Percentiles rank a stretch among this genome's conserved stretches.
Conservation (phyloP, 2,329 filamentous ascomycete genomes). For the Lecanicillium sp. region DNA sequence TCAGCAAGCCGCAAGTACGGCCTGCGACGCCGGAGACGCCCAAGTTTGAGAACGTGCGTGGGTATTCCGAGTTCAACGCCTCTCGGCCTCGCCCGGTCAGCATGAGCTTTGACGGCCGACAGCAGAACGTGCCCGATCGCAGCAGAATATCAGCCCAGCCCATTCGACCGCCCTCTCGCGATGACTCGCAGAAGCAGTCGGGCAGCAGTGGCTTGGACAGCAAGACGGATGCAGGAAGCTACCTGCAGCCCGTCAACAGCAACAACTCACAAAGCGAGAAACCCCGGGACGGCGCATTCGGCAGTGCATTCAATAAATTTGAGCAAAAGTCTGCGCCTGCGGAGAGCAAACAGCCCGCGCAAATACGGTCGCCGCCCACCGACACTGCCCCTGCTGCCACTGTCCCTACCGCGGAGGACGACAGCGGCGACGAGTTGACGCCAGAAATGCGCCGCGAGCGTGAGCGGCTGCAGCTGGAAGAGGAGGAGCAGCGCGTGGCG, state of each 20-base stretch:
- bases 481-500: conserved; percentile 87
- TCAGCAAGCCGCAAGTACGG: neutral
- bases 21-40: conserved; percentile 7
- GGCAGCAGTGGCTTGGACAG: too few species aligned
- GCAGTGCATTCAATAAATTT: conserved; percentile 89
- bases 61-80: conserved; percentile 23
- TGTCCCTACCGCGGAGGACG: conserved; percentile 58
- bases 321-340: conserved; percentile 57
- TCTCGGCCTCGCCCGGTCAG: conserved; percentile 67
- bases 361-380: neutral
- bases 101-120: conserved; percentile 61
- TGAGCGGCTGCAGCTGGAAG: conserved; percentile 71
- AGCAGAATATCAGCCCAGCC: conserved; percentile 63
- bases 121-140: conserved; percentile 5
- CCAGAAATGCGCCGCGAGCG: conserved; percentile 87
- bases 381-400: conserved; percentile 20
- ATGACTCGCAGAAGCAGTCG: neutral
- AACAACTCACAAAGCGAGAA: conserved; percentile 32
- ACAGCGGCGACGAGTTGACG: conserved; percentile 64
- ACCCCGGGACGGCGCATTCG: conserved; percentile 79
- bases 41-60: conserved; percentile 11
- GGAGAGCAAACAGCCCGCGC: neutral
- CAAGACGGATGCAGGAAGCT: neutral
- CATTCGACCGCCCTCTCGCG: neutral
- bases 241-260: neutral